Evolutionary conservation across 352 stramenopile species (phyloP), one percentile per base, ranked within the genome.

Genomic region (Phytopythium ostracodes): DNA sequence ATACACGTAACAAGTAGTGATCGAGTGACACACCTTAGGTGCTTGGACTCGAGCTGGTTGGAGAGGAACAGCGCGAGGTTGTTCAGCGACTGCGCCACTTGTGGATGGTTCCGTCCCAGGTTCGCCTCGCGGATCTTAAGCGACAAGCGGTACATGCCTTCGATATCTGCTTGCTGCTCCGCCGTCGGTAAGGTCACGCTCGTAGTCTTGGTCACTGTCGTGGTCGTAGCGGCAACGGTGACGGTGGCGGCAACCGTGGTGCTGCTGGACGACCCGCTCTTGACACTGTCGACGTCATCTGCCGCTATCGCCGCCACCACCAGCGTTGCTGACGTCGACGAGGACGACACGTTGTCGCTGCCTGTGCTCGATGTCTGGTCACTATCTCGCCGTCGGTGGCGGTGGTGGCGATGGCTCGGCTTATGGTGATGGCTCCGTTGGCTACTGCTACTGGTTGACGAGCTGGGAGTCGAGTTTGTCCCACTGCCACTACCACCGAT

Each of bases 71-170:
- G 70, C 22, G 82, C 84, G 10, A 94, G 61, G 60, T 94, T 94
- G 67, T 94, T 94, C 17, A 94, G 65, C 44, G 81, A 91, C 54
- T 90, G 82, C 17, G 82, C 85, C 36, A 94, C 85, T 59, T 92
- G 82, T 14, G 82, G 85, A 51, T 94, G 85, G 33, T 83, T 85
- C 51, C 77, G 72, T 6, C 81, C 81, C 50, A 91, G 68, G 5
- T 72, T 83, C 51, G 70, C 69, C 56, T 94, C 81, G 11, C 82
- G 82, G 63, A 94, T 94, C 62, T 84, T 77, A 14, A 94, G 79
- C 24, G 82, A 92, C 33, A 76, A 70, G 31, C 81, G 79, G 74
- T 94, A 94, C 76, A 94, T 81, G 11, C 59, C 57, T 65, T 84
- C 81, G 38, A 92, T 85, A 55, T 94, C 81, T 17, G 78, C 71